Evolutionary conservation across 23 red algal genomes (phyloP).

Genomic region (Gracilariopsis chorda): DNA sequence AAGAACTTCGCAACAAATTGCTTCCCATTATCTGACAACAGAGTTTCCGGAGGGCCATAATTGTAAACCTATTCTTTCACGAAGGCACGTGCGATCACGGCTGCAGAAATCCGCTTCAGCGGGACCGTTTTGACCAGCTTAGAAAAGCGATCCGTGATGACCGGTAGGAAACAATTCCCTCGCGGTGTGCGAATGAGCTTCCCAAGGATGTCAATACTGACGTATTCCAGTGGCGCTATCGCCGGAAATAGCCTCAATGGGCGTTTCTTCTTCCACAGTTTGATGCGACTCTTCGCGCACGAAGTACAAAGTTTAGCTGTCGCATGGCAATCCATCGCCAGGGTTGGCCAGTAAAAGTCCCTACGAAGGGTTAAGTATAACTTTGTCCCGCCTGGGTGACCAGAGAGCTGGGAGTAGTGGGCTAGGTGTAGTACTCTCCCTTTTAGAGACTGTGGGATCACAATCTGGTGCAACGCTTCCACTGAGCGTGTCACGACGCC

Average conservation of each 20-base stretch:
- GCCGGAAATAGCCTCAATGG: conserved; percentile 17
- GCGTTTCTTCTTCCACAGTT: not conserved
- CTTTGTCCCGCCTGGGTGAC: not conserved
- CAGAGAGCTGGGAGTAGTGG: not conserved
- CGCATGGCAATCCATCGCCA: not conserved
- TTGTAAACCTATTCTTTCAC: not conserved
- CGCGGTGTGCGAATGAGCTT: not conserved
- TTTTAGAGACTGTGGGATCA: not conserved
- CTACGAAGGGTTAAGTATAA: not conserved
- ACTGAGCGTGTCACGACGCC: not conserved
- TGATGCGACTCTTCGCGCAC: not conserved
- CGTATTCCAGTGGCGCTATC: not conserved
- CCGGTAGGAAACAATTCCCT: not conserved
- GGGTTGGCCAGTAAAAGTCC: not conserved
- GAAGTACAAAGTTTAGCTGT: not conserved
- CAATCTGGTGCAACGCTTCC: not conserved
- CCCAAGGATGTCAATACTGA: not conserved
- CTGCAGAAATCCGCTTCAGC: not conserved
- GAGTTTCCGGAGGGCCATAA: not conserved
- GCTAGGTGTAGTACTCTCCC: not conserved
- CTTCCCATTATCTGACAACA: conserved; percentile 26
- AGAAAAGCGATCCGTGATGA: conserved; percentile 19
- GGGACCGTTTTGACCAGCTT: conserved; percentile 13
- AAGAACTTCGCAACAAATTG: conserved; percentile 18
- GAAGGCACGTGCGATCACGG: not conserved